Evolutionary conservation across 1,284 basidiomycete species (phyloP).

Genomic region (Cryptococcus jaspeensis): DNA sequence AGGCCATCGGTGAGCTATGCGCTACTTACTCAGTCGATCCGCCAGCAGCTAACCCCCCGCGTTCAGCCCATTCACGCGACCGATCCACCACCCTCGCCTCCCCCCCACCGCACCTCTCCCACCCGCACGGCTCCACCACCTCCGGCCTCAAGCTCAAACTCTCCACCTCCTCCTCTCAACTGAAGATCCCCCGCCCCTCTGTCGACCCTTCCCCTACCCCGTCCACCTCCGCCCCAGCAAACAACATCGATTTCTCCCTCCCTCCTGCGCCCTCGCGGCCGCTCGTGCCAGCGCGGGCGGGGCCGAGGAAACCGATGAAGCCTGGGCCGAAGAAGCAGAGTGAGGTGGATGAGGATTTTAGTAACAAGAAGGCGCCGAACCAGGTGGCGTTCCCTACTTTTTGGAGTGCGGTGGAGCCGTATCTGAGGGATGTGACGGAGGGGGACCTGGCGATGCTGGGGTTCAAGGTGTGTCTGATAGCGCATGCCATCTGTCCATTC

Average conservation of each 20-base stretch:
- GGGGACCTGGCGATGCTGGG: conserved; percentile 88
- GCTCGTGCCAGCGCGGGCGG: conserved; percentile 65
- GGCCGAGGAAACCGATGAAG: conserved; percentile 64
- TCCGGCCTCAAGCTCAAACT: conserved; percentile 47
- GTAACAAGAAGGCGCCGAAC: conserved; percentile 66
- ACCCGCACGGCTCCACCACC: conserved; percentile 23
- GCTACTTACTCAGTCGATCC: not conserved
- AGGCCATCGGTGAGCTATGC: conserved; percentile 60
- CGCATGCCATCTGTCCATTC: not conserved
- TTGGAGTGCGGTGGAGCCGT: conserved; percentile 80
- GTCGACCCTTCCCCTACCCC: conserved; percentile 1
- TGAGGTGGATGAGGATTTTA: conserved; percentile 83
- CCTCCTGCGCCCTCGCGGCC: conserved; percentile 41
- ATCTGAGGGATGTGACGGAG: conserved; percentile 77
- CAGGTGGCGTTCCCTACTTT: conserved; percentile 64
- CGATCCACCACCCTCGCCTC: conserved; percentile 59
- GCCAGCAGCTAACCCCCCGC: conserved; percentile 8
- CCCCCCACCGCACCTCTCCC: conserved; percentile 20
- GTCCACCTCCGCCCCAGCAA: conserved; percentile 14
- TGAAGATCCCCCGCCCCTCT: conserved; percentile 16
- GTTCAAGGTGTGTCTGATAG: conserved; percentile 62
- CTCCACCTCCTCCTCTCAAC: conserved; percentile 6
- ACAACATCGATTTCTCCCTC: conserved; percentile 45
- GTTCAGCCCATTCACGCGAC: conserved; percentile 41
- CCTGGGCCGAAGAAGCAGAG: conserved; percentile 75